phyloP scores from a whole-genome alignment of 2,329 filamentous ascomycete genomes.

The Sarocladium strictum region DNA sequence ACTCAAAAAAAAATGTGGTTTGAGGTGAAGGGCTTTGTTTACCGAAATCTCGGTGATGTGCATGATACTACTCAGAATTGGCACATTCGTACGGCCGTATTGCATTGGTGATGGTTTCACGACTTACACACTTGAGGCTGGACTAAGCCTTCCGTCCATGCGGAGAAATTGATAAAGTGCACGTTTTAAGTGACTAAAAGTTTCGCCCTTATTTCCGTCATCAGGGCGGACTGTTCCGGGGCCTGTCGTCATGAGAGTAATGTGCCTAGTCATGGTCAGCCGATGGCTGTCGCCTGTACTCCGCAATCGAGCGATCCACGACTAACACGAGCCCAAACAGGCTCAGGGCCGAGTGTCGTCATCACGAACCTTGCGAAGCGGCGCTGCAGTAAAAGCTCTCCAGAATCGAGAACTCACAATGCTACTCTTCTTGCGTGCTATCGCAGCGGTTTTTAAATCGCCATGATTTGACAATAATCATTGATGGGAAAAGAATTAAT shows the following conservation, averaged over 20 bases:
- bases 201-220: not conserved
- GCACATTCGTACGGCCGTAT: too few species aligned
- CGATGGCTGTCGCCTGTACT: not conserved
- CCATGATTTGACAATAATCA: not conserved
- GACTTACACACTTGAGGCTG: too few species aligned
- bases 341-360: not conserved
- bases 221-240: not conserved
- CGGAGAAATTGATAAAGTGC: too few species aligned
- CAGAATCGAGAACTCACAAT: not conserved
- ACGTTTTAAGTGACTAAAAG: too few species aligned
- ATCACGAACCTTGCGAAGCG: not conserved
- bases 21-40: too few species aligned
- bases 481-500: not conserved
- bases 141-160: too few species aligned
- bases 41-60: too few species aligned
- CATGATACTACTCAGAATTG: too few species aligned
- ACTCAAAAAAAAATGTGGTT: too few species aligned
- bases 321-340: not conserved
- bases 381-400: not conserved
- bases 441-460: not conserved
- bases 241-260: not conserved
- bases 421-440: not conserved
- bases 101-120: too few species aligned
- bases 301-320: not conserved
- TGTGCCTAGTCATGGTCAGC: not conserved